Conservation (phyloP, 2,329 filamentous ascomycete genomes). For the Aulographum hederae region DNA sequence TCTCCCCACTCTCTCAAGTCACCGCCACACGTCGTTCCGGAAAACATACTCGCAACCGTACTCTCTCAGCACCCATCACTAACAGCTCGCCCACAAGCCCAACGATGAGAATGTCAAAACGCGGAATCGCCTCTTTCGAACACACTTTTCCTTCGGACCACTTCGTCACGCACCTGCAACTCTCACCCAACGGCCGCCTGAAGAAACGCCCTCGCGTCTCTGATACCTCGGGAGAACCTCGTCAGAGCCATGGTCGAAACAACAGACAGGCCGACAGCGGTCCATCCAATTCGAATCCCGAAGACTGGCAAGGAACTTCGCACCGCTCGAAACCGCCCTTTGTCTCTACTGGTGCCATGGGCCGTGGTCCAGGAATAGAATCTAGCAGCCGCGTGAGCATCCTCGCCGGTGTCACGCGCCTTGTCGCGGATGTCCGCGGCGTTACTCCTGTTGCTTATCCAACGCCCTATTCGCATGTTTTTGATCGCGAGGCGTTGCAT, state of each 20-base stretch:
- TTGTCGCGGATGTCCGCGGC: background rate
- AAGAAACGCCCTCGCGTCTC: background rate
- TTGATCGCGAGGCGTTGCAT: background rate
- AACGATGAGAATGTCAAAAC: constrained; percentile 1
- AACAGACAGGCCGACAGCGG: background rate
- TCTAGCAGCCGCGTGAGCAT: background rate
- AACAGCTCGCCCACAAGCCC: background rate
- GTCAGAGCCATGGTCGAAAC: background rate
- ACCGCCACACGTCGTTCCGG: background rate
- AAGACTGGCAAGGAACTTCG: background rate
- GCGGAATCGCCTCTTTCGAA: constrained; percentile 3
- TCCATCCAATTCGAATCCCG: background rate
- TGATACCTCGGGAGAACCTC: background rate
- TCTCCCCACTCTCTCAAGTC: background rate
- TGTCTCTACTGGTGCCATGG: background rate
- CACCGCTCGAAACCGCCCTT: background rate
- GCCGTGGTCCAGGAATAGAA: background rate
- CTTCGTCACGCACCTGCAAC: background rate
- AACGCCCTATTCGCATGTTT: constrained; percentile 3
- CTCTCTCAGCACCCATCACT: background rate
- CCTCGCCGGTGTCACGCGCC: background rate
- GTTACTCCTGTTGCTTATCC: constrained; percentile 4
- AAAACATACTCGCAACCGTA: background rate
- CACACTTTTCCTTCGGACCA: background rate
- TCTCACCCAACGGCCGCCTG: background rate